Evolutionary conservation across 768 basidiomycete species (phyloP).

Genomic region (Tricholomella constricta): DNA sequence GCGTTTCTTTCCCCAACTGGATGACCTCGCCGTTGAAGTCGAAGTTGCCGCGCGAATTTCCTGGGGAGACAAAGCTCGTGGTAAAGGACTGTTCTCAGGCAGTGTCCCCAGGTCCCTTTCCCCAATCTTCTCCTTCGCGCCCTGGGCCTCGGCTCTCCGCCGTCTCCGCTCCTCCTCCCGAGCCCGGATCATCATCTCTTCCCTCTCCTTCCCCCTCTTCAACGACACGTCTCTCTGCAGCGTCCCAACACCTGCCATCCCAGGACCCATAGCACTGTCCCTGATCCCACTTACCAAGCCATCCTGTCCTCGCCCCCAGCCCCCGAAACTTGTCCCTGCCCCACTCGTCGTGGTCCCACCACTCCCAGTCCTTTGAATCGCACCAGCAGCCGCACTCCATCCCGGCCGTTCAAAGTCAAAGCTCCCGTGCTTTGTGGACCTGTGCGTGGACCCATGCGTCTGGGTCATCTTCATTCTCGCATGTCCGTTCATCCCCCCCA

Average conservation of each 20-base stretch:
- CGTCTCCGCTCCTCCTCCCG: slow-evolving; percentile 22
- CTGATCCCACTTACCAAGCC: slow-evolving; percentile 18
- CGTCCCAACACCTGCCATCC: slow-evolving; percentile 47
- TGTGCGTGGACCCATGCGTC: slow-evolving; percentile 18
- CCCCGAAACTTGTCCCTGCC: slow-evolving; percentile 31
- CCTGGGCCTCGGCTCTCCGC: slow-evolving; percentile 13
- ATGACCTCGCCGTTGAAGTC: slow-evolving; percentile 47
- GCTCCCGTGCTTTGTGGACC: slow-evolving; percentile 65
- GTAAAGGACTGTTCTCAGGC: slow-evolving; percentile 25
- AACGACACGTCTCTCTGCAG: slow-evolving; percentile 42
- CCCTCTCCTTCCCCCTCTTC: slow-evolving; percentile 41
- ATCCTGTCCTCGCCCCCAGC: slow-evolving; percentile 21
- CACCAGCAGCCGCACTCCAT: slow-evolving; percentile 31
- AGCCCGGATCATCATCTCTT: slow-evolving; percentile 27
- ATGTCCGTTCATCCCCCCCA: slow-evolving; percentile 26
- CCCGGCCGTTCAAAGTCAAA: slow-evolving; percentile 79
- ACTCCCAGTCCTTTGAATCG: slow-evolving; percentile 50
- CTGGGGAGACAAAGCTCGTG: slow-evolving; percentile 8
- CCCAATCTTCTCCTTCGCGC: slow-evolving; percentile 16
- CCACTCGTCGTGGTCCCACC: slow-evolving; percentile 35
- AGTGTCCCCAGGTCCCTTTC: slow-evolving; percentile 30
- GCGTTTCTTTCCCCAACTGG: slow-evolving; percentile 60
- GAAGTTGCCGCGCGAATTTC: slow-evolving; percentile 32
- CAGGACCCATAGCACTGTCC: slow-evolving; percentile 42
- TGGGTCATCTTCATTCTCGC: slow-evolving; percentile 9